phyloP scores from a whole-genome alignment of 768 basidiomycete genomes.

The Candolleomyces eurysporus region DNA sequence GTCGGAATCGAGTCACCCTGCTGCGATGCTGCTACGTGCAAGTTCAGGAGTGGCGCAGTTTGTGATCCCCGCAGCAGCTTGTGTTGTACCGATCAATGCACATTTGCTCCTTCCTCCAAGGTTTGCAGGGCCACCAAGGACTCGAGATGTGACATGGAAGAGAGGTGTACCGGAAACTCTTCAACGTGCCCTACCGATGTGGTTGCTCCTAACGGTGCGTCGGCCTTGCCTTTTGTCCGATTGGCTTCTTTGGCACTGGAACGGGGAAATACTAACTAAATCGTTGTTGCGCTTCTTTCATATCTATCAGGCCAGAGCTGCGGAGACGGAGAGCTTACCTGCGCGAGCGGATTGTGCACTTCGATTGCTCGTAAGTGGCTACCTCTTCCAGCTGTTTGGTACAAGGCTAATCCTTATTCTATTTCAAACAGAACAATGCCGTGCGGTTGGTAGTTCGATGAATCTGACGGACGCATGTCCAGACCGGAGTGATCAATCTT shows the following conservation, averaged over 20 bases:
- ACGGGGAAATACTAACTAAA: background rate
- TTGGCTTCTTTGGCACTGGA: background rate
- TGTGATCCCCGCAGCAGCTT: conserved; percentile 77
- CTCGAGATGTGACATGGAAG: conserved; percentile 62
- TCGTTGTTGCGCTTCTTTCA: background rate
- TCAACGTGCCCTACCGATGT: conserved; percentile 69
- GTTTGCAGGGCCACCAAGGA: conserved; percentile 74
- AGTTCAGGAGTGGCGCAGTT: conserved; percentile 65
- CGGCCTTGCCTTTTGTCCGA: background rate
- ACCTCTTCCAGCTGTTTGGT: conserved; percentile 6
- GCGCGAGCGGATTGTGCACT: conserved; percentile 79
- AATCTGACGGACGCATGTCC: conserved; percentile 67
- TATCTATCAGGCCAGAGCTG: conserved; percentile 54
- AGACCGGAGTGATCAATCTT: conserved; percentile 57
- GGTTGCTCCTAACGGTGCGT: conserved; percentile 58
- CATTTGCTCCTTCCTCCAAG: conserved; percentile 62
- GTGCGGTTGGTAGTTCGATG: conserved; percentile 69
- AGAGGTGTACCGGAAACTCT: conserved; percentile 75
- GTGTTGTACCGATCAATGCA: conserved; percentile 73
- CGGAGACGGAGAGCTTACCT: conserved; percentile 60
- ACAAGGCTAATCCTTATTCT: conserved; percentile 10
- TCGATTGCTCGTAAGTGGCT: conserved; percentile 57
- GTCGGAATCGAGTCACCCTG: conserved; percentile 56
- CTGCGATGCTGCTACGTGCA: conserved; percentile 74
- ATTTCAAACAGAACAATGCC: conserved; percentile 63